Evolutionary conservation across 2,329 filamentous ascomycete genomes (phyloP).

Genomic region (Beauveria scarabaeidicola): DNA sequence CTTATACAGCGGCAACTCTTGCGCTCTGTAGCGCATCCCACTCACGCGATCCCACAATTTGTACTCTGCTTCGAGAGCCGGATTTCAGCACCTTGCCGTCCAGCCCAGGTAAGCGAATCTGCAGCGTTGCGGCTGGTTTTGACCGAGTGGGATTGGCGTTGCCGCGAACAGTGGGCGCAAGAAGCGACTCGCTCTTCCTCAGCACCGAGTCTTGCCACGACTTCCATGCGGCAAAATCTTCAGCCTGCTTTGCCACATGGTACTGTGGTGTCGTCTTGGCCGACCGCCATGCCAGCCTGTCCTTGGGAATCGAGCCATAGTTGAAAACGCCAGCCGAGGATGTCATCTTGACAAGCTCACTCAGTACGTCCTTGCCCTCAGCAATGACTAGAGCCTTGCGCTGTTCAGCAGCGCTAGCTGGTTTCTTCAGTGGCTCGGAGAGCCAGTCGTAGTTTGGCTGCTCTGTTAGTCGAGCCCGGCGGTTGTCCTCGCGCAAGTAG

Average conservation of each 20-base stretch:
- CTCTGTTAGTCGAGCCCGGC: constrained; percentile 50
- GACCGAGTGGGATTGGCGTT: constrained; percentile 11
- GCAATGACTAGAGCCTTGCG: constrained; percentile 43
- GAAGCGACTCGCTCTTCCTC: constrained; percentile 39
- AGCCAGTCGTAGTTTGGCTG: constrained; percentile 51
- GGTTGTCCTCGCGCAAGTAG: constrained; percentile 60
- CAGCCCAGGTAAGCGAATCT: constrained; percentile 36
- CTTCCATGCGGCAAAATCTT: constrained; percentile 56
- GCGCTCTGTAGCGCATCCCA: constrained; percentile 48
- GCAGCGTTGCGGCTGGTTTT: constrained; percentile 37
- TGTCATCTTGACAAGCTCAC: constrained; percentile 56
- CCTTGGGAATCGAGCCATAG: constrained; percentile 45
- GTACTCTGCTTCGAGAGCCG: constrained; percentile 32
- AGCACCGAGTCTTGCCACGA: constrained; percentile 48
- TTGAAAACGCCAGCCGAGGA: constrained; percentile 49
- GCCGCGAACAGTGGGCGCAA: neutral
- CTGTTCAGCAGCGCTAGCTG: constrained; percentile 36
- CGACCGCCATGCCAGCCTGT: constrained; percentile 59
- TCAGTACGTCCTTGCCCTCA: constrained; percentile 56
- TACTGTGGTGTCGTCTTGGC: constrained; percentile 56
- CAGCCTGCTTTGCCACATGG: constrained; percentile 55
- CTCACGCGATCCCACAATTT: constrained; percentile 45
- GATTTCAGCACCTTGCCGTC: constrained; percentile 34
- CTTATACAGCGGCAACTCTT: constrained; percentile 22
- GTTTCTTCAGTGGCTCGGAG: constrained; percentile 48